Conservation (phyloP, 2,329 filamentous ascomycete species). For the Ceratocystis lukuohia region DNA sequence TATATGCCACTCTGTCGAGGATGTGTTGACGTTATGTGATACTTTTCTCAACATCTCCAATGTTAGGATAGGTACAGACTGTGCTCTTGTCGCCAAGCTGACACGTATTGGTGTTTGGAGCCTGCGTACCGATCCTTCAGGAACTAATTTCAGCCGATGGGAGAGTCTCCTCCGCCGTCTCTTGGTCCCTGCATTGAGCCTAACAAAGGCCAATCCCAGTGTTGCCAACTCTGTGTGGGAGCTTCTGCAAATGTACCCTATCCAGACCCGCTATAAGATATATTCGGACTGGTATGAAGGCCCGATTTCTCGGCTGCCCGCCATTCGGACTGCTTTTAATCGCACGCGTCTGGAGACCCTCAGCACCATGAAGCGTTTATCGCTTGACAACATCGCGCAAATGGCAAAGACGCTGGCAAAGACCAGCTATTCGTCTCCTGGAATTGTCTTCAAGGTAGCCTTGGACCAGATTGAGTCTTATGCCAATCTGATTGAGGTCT, state of each 20-base stretch:
- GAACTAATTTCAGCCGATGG: constrained; percentile 65
- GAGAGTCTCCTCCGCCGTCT: constrained; percentile 68
- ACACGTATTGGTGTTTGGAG: constrained; percentile 73
- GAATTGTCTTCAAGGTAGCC: constrained; percentile 78
- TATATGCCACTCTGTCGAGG: constrained; percentile 77
- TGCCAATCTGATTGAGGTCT: constrained; percentile 83
- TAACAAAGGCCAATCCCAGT: constrained; percentile 72
- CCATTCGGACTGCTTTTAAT: constrained; percentile 67
- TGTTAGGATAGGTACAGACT: constrained; percentile 77
- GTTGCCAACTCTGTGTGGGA: constrained; percentile 78
- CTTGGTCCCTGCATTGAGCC: constrained; percentile 75
- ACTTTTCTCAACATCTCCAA: constrained; percentile 77
- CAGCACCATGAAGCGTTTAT: constrained; percentile 76
- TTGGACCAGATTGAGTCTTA: constrained; percentile 88
- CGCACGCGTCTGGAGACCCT: constrained; percentile 66
- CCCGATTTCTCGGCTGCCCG: constrained; percentile 58
- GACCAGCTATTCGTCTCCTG: constrained; percentile 80
- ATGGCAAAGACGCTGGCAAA: constrained; percentile 87
- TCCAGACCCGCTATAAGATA: constrained; percentile 65
- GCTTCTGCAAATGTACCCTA: constrained; percentile 65
- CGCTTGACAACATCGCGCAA: constrained; percentile 68
- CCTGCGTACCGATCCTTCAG: constrained; percentile 54
- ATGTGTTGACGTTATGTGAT: constrained; percentile 74
- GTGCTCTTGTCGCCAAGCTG: constrained; percentile 63
- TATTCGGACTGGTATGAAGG: constrained; percentile 90